A percentile compares a stretch with the other conserved stretches of the same genome.
phyloP scores from a whole-genome alignment of 148 eudicot genomes.

The Rhododendron ovatum region DNA sequence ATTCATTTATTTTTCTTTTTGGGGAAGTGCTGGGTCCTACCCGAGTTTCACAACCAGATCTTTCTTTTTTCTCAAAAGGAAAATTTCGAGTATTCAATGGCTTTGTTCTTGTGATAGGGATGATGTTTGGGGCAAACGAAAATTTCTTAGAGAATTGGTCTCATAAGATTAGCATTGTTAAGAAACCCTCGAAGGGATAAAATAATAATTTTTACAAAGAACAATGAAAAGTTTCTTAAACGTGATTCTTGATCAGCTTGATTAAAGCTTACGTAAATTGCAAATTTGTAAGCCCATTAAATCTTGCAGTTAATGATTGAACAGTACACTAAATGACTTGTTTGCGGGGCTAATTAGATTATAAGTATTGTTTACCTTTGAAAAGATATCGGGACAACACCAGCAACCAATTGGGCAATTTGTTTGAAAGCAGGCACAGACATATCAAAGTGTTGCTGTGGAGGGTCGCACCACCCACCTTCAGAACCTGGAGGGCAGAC shows the following conservation, averaged over 20 bases:
- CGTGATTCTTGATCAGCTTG: neutral
- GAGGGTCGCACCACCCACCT: slow-evolving; percentile 58
- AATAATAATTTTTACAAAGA: neutral
- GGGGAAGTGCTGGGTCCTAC: no score
- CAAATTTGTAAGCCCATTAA: neutral
- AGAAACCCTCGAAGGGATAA: neutral
- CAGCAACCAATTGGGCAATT: slow-evolving; percentile 36
- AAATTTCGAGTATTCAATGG: neutral
- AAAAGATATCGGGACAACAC: slow-evolving; percentile 36
- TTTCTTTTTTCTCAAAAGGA: neutral
- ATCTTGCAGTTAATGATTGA: neutral
- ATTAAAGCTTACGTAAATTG: neutral
- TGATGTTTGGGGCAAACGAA: no score
- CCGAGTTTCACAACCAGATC: no score
- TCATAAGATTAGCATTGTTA: neutral
- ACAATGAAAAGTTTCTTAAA: neutral
- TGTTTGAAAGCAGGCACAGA: slow-evolving; percentile 41
- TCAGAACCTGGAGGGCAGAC: slow-evolving; percentile 36
- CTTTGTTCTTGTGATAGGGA: no score
- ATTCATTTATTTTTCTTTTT: neutral
- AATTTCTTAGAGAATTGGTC: neutral
- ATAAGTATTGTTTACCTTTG: slow-evolving; percentile 19
- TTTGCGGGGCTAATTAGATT: neutral
- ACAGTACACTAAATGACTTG: neutral
- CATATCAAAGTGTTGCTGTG: slow-evolving; percentile 44